Conservation (phyloP, 768 basidiomycete genomes). For the Tylopilus sp. region DNA sequence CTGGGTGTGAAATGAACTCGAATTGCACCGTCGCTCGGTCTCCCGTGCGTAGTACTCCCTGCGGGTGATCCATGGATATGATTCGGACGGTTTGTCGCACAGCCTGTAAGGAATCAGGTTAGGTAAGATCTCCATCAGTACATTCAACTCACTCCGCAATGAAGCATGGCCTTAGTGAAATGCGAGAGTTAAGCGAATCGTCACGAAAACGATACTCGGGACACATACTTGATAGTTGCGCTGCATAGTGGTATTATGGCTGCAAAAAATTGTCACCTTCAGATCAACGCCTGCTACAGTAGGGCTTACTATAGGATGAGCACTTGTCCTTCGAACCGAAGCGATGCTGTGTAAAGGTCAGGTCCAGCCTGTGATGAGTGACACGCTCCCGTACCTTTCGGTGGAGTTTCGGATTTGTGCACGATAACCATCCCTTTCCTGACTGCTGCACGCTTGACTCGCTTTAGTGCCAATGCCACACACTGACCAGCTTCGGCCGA, state of each 20-base stretch:
- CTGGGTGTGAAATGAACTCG: slow-evolving; percentile 89
- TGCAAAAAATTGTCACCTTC: slow-evolving; percentile 27
- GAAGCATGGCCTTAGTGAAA: slow-evolving; percentile 83
- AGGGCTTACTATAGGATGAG: slow-evolving; percentile 81
- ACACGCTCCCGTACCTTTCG: slow-evolving; percentile 51
- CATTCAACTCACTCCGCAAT: slow-evolving; percentile 68
- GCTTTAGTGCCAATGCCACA: slow-evolving; percentile 89
- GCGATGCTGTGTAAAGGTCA: slow-evolving; percentile 49
- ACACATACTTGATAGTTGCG: slow-evolving; percentile 80
- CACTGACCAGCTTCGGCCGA: slow-evolving; percentile 94
- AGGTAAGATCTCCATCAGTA: background rate
- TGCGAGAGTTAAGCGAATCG: background rate
- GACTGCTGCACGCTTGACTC: slow-evolving; percentile 74
- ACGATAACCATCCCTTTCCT: slow-evolving; percentile 96
- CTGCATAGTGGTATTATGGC: slow-evolving; percentile 91
- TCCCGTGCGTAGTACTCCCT: slow-evolving; percentile 87
- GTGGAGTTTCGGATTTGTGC: slow-evolving; percentile 71
- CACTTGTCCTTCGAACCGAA: slow-evolving; percentile 89
- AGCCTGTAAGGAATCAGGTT: slow-evolving; percentile 46
- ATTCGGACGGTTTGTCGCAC: slow-evolving; percentile 91
- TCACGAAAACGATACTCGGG: background rate
- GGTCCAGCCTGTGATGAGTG: background rate
- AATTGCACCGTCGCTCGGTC: slow-evolving; percentile 94
- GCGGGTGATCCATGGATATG: slow-evolving; percentile 85
- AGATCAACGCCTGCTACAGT: background rate